Percentiles rank a stretch among this genome's conserved stretches.
phyloP scores from a whole-genome alignment of 208 protist species.

The Leishmania turanica region DNA sequence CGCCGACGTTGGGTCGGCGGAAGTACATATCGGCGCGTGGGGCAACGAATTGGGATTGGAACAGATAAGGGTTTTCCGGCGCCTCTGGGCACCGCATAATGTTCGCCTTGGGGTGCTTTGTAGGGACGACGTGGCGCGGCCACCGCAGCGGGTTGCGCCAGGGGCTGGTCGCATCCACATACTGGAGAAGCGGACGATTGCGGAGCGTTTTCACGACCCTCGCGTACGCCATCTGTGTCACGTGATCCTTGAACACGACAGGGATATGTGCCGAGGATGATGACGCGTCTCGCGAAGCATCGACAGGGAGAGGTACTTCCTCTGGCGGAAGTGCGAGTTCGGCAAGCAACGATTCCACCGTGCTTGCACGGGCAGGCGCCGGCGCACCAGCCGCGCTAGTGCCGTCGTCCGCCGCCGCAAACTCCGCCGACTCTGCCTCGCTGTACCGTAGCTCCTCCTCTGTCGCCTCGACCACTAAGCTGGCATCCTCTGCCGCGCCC shows the following conservation, averaged over 20 bases:
- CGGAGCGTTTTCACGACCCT: slow-evolving; percentile 52
- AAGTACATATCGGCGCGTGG: slow-evolving; percentile 88
- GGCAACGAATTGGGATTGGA: slow-evolving; percentile 79
- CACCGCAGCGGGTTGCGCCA: slow-evolving; percentile 88
- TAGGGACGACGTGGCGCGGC: slow-evolving; percentile 81
- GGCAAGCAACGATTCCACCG: neutral
- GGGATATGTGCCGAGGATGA: slow-evolving; percentile 2
- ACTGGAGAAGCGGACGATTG: slow-evolving; percentile 63
- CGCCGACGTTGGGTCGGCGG: slow-evolving; percentile 72
- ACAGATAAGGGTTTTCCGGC: slow-evolving; percentile 84
- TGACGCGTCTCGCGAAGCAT: neutral
- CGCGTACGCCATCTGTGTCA: slow-evolving; percentile 48
- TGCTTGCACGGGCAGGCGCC: neutral
- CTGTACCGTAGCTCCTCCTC: slow-evolving; percentile 14
- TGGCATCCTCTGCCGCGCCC: neutral
- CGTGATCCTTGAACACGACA: slow-evolving; percentile 30
- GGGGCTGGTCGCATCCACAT: slow-evolving; percentile 80
- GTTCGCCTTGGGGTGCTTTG: slow-evolving; percentile 83
- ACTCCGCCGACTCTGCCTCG: slow-evolving; percentile 8
- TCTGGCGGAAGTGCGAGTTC: neutral
- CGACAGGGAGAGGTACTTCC: neutral
- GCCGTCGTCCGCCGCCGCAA: neutral
- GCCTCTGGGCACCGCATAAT: slow-evolving; percentile 90
- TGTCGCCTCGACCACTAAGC: neutral
- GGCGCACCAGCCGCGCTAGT: neutral